phyloP scores from a whole-genome alignment of 352 stramenopile species.

The Lagenidium giganteum region DNA sequence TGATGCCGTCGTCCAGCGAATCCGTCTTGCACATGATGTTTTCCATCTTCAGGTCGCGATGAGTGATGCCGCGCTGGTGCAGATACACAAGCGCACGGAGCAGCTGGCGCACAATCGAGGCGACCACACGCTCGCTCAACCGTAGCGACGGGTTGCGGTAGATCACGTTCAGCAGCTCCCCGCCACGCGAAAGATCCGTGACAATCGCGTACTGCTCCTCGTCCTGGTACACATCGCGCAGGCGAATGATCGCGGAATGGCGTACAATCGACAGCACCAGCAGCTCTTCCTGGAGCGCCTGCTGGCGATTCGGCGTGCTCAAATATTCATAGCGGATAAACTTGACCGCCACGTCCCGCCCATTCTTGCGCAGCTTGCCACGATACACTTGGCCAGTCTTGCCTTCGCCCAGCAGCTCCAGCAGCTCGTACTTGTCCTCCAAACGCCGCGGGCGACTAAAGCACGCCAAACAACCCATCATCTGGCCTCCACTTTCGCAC shows the following conservation, averaged over 20 bases:
- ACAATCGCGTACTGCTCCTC: slow-evolving; percentile 63
- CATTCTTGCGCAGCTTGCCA: slow-evolving; percentile 29
- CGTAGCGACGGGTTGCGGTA: slow-evolving; percentile 13
- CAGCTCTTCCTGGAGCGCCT: slow-evolving; percentile 61
- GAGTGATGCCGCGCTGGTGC: slow-evolving; percentile 67
- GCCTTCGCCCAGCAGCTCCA: slow-evolving; percentile 67
- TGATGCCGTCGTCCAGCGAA: slow-evolving; percentile 35
- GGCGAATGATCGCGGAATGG: slow-evolving; percentile 47
- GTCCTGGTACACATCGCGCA: slow-evolving; percentile 70
- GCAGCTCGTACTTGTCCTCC: slow-evolving; percentile 60
- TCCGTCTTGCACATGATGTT: slow-evolving; percentile 69
- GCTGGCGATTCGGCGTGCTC: slow-evolving; percentile 54
- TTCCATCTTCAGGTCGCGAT: slow-evolving; percentile 82
- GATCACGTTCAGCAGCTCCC: slow-evolving; percentile 62
- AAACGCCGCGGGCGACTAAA: too few species aligned
- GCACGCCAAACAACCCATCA: too few species aligned
- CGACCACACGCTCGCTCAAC: slow-evolving; percentile 59
- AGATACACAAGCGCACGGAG: slow-evolving; percentile 63
- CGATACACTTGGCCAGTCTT: slow-evolving; percentile 74
- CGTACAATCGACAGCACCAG: slow-evolving; percentile 47
- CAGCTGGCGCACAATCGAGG: slow-evolving; percentile 56
- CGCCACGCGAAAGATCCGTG: slow-evolving; percentile 49
- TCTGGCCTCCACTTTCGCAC: too few species aligned
- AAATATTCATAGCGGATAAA: slow-evolving; percentile 64
- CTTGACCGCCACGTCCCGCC: slow-evolving; percentile 63